These are phyloP conservation scores for Naganishia friedmannii DNA, from an alignment of 768 basidiomycete species.

Conservation along the genomic window DNA sequence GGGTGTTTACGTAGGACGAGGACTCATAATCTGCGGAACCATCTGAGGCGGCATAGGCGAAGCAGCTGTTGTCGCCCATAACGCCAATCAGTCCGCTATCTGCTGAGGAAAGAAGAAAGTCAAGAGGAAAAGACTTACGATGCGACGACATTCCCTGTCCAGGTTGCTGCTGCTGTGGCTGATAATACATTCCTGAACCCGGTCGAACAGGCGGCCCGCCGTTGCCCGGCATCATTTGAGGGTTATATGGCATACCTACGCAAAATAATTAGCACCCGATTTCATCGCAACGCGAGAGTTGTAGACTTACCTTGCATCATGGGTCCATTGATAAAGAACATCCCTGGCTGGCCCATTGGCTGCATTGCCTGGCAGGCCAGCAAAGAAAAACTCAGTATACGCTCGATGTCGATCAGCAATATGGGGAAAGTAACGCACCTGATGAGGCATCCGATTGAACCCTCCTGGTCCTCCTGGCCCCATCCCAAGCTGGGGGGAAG, in stretches of 20 bases:
- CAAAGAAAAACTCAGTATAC: no score
- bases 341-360: conserved; percentile 19
- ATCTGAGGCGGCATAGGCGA: conserved; percentile 15
- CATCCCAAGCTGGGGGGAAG: conserved; percentile 8
- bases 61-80: neutral
- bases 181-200: neutral
- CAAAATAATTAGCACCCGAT: neutral
- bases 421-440: neutral
- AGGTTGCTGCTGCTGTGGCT: neutral
- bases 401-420: neutral
- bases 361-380: neutral
- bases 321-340: conserved; percentile 8
- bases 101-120: neutral
- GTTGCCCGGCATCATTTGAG: conserved; percentile 14
- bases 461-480: conserved; percentile 12
- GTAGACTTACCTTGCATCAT: conserved; percentile 15
- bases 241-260: conserved; percentile 20
- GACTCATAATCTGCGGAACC: conserved; percentile 20
- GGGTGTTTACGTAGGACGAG: neutral
- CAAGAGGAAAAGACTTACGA: neutral
- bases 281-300: neutral
- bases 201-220: conserved; percentile 11
- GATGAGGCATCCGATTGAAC: conserved; percentile 15
- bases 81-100: neutral
- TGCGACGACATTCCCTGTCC: conserved; percentile 13